phyloP scores from a whole-genome alignment of 1,139 yeast species.

The Meyerozyma athensensis region DNA sequence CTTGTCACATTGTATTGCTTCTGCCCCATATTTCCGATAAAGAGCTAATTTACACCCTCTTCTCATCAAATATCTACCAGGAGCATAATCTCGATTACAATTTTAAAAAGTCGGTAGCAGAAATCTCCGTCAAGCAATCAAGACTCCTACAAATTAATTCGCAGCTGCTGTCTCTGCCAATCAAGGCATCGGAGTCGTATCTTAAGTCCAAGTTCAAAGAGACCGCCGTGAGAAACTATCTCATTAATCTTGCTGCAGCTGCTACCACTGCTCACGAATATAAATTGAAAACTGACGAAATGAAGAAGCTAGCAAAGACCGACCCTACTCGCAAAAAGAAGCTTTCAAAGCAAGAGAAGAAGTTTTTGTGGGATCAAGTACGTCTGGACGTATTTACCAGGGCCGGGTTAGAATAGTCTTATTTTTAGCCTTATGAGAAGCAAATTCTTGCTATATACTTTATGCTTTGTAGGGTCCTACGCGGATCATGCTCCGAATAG shows the following conservation, averaged over 20 bases:
- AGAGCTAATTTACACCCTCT: constrained; percentile 38
- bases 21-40: constrained; percentile 42
- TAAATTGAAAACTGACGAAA: constrained; percentile 33
- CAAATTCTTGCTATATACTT: too few species aligned
- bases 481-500: too few species aligned
- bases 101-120: constrained; percentile 49
- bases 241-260: constrained; percentile 51
- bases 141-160: constrained; percentile 38
- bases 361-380: constrained; percentile 46
- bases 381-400: constrained; percentile 45
- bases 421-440: too few species aligned
- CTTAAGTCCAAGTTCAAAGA: constrained; percentile 39
- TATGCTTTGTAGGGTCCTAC: too few species aligned
- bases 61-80: constrained; percentile 39
- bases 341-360: constrained; percentile 39
- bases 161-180: constrained; percentile 21
- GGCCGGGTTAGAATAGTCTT: constrained; percentile 37
- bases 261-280: constrained; percentile 53
- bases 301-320: constrained; percentile 21
- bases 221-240: constrained; percentile 46
- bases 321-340: constrained; percentile 19
- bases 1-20: constrained; percentile 37
- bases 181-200: constrained; percentile 26
- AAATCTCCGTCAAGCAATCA: constrained; percentile 48
- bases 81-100: constrained; percentile 44